Conservation (phyloP, 345 rosid genomes). For the Passiflora organensis region DNA sequence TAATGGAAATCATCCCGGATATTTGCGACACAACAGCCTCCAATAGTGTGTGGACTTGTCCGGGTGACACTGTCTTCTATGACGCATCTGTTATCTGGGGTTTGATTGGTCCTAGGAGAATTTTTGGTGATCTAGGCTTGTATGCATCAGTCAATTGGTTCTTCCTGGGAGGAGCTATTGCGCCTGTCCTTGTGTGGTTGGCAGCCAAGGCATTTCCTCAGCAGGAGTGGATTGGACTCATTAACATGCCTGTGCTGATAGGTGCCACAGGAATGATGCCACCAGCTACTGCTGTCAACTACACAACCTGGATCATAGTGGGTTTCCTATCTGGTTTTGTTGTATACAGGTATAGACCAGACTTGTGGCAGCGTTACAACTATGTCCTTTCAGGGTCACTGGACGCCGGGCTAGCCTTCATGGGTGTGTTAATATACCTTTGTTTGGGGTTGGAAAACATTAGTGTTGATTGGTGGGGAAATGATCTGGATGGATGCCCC, state of each 20-base stretch:
- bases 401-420: conserved; percentile 93
- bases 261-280: conserved; percentile 89
- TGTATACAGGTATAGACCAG: conserved; percentile 65
- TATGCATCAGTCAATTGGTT: conserved; percentile 85
- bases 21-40: conserved; percentile 65
- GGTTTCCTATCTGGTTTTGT: conserved; percentile 90
- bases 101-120: conserved; percentile 77
- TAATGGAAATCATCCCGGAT: conserved; percentile 80
- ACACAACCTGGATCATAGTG: conserved; percentile 74
- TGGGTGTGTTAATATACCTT: conserved; percentile 83
- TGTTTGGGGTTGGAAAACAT: conserved; percentile 76
- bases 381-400: conserved; percentile 88
- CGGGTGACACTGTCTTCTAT: conserved; percentile 75
- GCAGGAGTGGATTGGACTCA: conserved; percentile 79
- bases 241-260: conserved; percentile 86
- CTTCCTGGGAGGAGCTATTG: conserved; percentile 75
- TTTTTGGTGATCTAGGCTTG: conserved; percentile 78
- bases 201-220: conserved; percentile 69
- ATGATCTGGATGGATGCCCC: conserved; percentile 92
- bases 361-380: conserved; percentile 77
- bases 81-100: conserved; percentile 99
- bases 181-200: conserved; percentile 71
- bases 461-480: conserved; percentile 88
- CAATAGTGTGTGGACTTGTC: conserved; percentile 84
- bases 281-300: conserved; percentile 97